Evolutionary conservation across 768 basidiomycete species (phyloP).

Genomic region (Tremella fuciformis): DNA sequence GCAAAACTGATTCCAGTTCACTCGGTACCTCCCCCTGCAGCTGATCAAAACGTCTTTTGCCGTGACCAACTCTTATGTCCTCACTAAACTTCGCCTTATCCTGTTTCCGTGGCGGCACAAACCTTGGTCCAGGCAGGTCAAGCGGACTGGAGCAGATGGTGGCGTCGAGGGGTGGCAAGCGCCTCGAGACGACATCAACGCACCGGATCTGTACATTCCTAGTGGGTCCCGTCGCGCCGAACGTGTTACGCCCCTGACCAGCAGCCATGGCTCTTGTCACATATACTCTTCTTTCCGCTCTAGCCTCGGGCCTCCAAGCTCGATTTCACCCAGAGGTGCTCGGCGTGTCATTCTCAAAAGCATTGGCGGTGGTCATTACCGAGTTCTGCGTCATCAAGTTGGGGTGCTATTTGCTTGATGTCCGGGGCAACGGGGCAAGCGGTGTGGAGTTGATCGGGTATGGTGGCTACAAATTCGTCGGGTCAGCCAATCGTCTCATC

Average conservation of each 20-base stretch:
- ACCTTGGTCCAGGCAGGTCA: constrained; percentile 73
- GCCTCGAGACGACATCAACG: constrained; percentile 91
- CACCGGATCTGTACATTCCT: constrained; percentile 95
- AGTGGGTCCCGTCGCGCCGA: constrained; percentile 57
- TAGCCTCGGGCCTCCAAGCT: constrained; percentile 75
- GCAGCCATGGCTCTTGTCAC: constrained; percentile 93
- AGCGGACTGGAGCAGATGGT: constrained; percentile 61
- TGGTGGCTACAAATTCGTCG: constrained; percentile 96
- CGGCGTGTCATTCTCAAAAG: constrained; percentile 78
- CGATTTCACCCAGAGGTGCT: constrained; percentile 86
- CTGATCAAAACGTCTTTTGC: constrained; percentile 88
- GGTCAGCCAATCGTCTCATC: constrained; percentile 57
- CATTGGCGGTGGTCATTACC: constrained; percentile 75
- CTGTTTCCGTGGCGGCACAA: constrained; percentile 95
- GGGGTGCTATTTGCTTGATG: constrained; percentile 89
- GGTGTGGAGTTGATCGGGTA: constrained; percentile 75
- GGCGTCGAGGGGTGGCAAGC: constrained; percentile 66
- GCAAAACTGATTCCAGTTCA: constrained; percentile 62
- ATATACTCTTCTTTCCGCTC: constrained; percentile 83
- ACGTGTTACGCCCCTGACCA: constrained; percentile 21
- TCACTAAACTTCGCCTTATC: constrained; percentile 77
- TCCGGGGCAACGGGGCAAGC: constrained; percentile 66
- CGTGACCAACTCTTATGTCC: constrained; percentile 93
- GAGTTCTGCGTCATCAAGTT: constrained; percentile 87
- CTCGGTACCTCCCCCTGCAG: constrained; percentile 69